Evolutionary conservation across 2,329 filamentous ascomycete species (phyloP).

Genomic region (Sarocladiaceae sp.): DNA sequence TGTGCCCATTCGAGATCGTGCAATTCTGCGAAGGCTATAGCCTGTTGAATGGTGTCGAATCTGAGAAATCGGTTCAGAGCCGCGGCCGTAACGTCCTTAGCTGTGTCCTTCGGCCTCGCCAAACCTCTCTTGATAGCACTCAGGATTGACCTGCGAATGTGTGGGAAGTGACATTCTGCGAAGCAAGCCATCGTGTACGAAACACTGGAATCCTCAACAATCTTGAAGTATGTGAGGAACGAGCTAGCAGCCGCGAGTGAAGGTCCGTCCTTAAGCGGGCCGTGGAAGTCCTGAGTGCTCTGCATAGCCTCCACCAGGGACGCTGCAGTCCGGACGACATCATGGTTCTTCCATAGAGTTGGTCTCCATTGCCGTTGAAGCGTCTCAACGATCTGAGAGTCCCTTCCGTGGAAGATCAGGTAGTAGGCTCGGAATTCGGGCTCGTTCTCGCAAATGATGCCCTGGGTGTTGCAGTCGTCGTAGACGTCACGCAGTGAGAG

Average conservation of each 20-base stretch:
- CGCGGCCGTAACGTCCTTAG: conserved; percentile 55
- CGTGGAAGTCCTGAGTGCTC: conserved; percentile 52
- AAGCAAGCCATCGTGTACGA: conserved; percentile 69
- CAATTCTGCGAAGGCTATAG: conserved; percentile 59
- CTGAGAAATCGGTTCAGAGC: conserved; percentile 54
- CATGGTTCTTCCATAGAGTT: conserved; percentile 48
- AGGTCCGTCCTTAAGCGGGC: conserved; percentile 48
- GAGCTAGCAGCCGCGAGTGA: conserved; percentile 45
- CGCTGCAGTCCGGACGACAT: conserved; percentile 58
- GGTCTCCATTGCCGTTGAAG: conserved; percentile 55
- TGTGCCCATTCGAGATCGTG: conserved; percentile 50
- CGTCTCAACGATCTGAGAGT: conserved; percentile 49
- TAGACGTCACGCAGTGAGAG: conserved; percentile 63
- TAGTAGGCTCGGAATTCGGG: conserved; percentile 64
- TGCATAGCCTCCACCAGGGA: conserved; percentile 56
- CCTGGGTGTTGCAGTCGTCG: conserved; percentile 58
- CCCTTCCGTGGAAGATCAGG: conserved; percentile 56
- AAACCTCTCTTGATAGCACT: conserved; percentile 51
- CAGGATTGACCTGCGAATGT: conserved; percentile 54
- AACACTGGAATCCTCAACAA: conserved; percentile 50
- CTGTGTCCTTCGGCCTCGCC: conserved; percentile 50
- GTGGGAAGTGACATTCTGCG: conserved; percentile 63
- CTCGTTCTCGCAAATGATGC: conserved; percentile 57
- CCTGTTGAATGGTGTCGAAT: conserved; percentile 65
- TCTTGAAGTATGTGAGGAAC: conserved; percentile 54